Conservation (phyloP, 352 stramenopile species). For the Globisporangium abappressorium region DNA sequence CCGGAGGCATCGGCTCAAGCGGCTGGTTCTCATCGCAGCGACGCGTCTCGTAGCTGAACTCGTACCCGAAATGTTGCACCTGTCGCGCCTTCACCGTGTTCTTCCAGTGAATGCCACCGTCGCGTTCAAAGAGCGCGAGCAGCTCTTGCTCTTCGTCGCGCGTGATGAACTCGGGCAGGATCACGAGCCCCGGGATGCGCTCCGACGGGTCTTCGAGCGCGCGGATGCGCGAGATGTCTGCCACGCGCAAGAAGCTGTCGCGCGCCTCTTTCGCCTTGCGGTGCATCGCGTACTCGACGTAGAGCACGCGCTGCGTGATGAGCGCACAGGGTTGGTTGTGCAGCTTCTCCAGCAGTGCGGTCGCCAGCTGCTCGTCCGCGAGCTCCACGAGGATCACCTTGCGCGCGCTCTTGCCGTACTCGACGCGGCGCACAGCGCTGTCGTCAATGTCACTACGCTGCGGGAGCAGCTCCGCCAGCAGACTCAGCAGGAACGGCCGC, state of each 20-base stretch:
- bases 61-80: constrained; percentile 87
- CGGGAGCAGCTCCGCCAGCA: constrained; percentile 8
- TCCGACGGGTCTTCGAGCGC: constrained; percentile 33
- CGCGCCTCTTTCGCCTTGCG: constrained; percentile 68
- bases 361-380: constrained; percentile 8
- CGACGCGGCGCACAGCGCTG: constrained; percentile 37
- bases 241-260: constrained; percentile 54
- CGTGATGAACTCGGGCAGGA: constrained; percentile 66
- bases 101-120: constrained; percentile 52
- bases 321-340: constrained; percentile 60
- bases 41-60: constrained; percentile 86
- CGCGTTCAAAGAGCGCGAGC: constrained; percentile 56
- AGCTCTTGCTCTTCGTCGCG: constrained; percentile 49
- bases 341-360: constrained; percentile 38
- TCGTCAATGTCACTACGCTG: not conserved
- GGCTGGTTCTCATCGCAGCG: constrained; percentile 50
- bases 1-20: constrained; percentile 44
- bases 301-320: constrained; percentile 54
- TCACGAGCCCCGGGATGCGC: constrained; percentile 60
- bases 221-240: constrained; percentile 47
- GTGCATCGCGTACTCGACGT: constrained; percentile 68
- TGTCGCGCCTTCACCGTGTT: constrained; percentile 77
- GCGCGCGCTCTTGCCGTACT: constrained; percentile 56
- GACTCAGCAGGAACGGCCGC: constrained; percentile 36
- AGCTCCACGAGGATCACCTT: constrained; percentile 51